Evolutionary conservation across 2,329 filamentous ascomycete species (phyloP).

Genomic region (Pseudogymnoascus sp.): DNA sequence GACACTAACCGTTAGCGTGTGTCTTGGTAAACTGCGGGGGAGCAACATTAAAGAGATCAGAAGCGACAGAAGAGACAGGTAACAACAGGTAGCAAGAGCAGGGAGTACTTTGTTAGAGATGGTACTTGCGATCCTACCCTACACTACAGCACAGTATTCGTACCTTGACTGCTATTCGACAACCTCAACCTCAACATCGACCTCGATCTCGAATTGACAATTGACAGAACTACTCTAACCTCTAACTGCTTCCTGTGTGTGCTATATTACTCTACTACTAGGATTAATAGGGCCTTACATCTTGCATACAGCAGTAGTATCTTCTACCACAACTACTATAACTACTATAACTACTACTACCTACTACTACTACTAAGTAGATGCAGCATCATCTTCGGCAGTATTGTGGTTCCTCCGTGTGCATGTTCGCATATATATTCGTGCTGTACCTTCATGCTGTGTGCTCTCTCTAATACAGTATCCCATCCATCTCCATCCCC

Average conservation of each 20-base stretch:
- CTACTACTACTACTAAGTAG: too few species aligned
- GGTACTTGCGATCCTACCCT: neutral
- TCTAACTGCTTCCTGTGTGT: neutral
- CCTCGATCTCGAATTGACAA: neutral
- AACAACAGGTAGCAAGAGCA: neutral
- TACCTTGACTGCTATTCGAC: neutral
- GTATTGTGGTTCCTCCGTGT: neutral
- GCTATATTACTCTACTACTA: too few species aligned
- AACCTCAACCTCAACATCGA: neutral
- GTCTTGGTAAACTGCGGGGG: constrained; percentile 4
- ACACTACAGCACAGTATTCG: neutral
- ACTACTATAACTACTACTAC: too few species aligned
- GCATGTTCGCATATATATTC: neutral
- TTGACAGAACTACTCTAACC: neutral
- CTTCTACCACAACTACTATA: too few species aligned
- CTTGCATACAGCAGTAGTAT: neutral
- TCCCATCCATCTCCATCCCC: neutral
- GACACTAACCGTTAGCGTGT: neutral
- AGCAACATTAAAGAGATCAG: neutral
- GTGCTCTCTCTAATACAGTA: neutral
- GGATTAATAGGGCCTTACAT: neutral
- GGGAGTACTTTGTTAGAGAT: neutral
- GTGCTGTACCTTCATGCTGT: neutral
- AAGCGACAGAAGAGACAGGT: neutral
- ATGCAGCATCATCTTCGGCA: neutral